Evolutionary conservation across 1,284 basidiomycete species (phyloP).

Genomic region (Tilletia caries): DNA sequence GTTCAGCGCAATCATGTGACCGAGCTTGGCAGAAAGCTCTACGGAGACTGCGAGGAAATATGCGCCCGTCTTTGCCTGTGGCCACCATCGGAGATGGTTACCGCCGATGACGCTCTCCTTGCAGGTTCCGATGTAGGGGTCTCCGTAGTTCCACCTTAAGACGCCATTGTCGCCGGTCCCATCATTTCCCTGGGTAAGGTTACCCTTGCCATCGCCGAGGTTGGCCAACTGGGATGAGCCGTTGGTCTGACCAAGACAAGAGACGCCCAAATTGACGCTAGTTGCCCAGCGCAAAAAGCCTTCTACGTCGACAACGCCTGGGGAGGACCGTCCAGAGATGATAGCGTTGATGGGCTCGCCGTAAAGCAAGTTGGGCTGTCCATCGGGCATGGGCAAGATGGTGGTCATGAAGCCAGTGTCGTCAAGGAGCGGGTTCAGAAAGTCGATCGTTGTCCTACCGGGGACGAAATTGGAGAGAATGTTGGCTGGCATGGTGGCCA

Average conservation of each 20-base stretch:
- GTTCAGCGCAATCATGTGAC: slow-evolving; percentile 36
- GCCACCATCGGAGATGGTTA: slow-evolving; percentile 86
- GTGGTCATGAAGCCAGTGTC: slow-evolving; percentile 11
- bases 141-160: slow-evolving; percentile 42
- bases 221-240: slow-evolving; percentile 41
- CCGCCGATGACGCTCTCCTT: slow-evolving; percentile 80
- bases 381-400: slow-evolving; percentile 9
- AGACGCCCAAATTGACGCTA: slow-evolving; percentile 48
- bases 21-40: slow-evolving; percentile 33
- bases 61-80: slow-evolving; percentile 72
- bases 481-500: neutral
- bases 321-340: slow-evolving; percentile 40
- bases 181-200: slow-evolving; percentile 34
- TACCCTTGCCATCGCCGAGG: slow-evolving; percentile 37
- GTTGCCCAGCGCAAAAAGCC: slow-evolving; percentile 50
- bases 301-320: slow-evolving; percentile 37
- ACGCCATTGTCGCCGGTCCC: slow-evolving; percentile 42
- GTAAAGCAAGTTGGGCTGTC: slow-evolving; percentile 1
- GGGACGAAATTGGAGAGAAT: neutral
- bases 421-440: slow-evolving; percentile 7
- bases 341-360: slow-evolving; percentile 52
- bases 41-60: slow-evolving; percentile 69
- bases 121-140: slow-evolving; percentile 38
- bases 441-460: neutral
- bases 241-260: slow-evolving; percentile 48